These are phyloP conservation scores for Ricinus communis DNA, from an alignment of 345 rosid species.

Conservation along the genomic window DNA sequence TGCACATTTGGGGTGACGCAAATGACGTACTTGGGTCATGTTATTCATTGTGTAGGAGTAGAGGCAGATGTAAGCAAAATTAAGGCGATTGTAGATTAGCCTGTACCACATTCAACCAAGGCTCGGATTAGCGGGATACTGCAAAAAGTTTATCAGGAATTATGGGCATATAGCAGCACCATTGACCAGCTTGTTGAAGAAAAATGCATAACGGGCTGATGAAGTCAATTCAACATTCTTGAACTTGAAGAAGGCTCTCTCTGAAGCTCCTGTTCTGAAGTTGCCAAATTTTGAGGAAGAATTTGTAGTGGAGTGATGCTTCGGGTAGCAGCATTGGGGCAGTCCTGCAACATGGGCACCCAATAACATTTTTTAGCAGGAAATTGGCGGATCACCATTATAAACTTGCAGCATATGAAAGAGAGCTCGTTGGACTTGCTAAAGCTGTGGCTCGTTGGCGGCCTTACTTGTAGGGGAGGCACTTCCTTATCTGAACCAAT, in stretches of 20 bases:
- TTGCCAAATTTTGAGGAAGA: no score
- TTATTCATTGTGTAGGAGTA: background rate
- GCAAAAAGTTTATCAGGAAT: background rate
- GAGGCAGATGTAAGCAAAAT: background rate
- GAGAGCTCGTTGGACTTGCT: background rate
- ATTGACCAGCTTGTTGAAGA: background rate
- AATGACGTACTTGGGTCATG: background rate
- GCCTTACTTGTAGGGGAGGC: background rate
- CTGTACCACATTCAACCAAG: rapidly evolving
- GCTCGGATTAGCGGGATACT: background rate
- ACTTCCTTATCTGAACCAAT: no score
- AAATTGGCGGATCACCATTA: no score
- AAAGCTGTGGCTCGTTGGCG: background rate
- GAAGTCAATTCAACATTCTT: background rate
- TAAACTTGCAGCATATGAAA: no score
- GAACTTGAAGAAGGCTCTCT: background rate
- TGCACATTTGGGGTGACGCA: background rate
- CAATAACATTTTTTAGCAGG: no score
- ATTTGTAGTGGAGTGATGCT: background rate
- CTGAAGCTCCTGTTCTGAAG: no score
- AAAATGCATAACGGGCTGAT: background rate
- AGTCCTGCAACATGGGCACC: background rate
- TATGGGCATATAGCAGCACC: background rate
- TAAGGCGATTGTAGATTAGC: background rate
- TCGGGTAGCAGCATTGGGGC: no score